Evolutionary conservation across 192 early-diverging fungal species (phyloP), one percentile per base, ranked within the genome.

Genomic region (Phlyctochytrium bullatum): DNA sequence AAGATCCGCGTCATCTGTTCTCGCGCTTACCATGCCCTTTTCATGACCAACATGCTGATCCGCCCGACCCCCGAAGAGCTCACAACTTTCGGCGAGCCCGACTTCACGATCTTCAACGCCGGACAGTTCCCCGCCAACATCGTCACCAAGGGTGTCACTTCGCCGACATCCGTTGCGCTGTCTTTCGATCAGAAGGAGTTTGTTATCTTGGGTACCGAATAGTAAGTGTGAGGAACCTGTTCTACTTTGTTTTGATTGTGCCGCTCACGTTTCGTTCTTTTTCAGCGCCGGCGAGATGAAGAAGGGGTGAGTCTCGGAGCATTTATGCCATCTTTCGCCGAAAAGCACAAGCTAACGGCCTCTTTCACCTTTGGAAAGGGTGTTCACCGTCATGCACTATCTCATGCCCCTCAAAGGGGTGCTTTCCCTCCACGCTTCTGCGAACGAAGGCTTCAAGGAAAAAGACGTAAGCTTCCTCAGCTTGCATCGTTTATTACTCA

Each of bases 1-100:
- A 97, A 97, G 82, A 86, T 97, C 36, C 90, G 94, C 52, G 88
- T 94, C 3, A 86, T 94, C 54, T 91, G 91, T 70, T 83, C 91
- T 28, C 86, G 92, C 57, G 92, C 93, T 27, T 94, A 97, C 80
- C 93, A 97, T 69, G 86, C 88, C 20, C 76, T 97, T 67, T 97
- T 97, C 79, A 97, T 97, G 94, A 83, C 83, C 80, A 95, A 95
- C 85, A 97, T 97, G 94, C 85, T 97, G 73, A 95, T 97, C 73
- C 87, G 91, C 34, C 93, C 94, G 28, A 93, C 92, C 3, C 67
- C 74, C 1, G 86, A 93, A 68, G 91, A 94, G 81, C 86, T 93
- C 17, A 89, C 81, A 61, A 85, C 76, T 77, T 96, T 91, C 82
- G 93, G 94, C 67, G 83, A 87, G 74, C 92, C 94, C 24, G 91